phyloP scores from a whole-genome alignment of 192 early-diverging fungal species.

The Entomortierella chlamydospora region DNA sequence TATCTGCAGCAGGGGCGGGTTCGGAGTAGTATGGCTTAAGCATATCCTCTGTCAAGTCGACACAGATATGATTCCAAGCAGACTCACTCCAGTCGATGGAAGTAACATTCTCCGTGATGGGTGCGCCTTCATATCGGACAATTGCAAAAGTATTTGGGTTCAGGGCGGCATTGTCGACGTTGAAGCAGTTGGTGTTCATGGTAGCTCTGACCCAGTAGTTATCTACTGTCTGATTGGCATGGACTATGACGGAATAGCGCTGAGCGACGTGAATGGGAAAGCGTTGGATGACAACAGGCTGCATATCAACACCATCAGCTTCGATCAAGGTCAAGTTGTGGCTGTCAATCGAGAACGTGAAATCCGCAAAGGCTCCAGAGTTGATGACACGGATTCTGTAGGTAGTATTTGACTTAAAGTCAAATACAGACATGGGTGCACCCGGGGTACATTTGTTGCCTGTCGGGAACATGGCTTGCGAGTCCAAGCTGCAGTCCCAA shows the following conservation, averaged over 20 bases:
- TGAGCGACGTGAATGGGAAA: slow-evolving; percentile 56
- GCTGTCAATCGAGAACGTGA: slow-evolving; percentile 56
- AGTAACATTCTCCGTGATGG: slow-evolving; percentile 9
- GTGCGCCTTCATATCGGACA: slow-evolving; percentile 54
- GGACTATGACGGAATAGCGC: slow-evolving; percentile 57
- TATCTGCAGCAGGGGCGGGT: slow-evolving; percentile 5
- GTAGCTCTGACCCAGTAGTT: slow-evolving; percentile 56
- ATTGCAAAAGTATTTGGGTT: slow-evolving; percentile 33
- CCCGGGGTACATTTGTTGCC: slow-evolving; percentile 20
- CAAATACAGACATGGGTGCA: slow-evolving; percentile 22
- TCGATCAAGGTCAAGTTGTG: slow-evolving; percentile 54
- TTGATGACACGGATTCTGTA: slow-evolving; percentile 55
- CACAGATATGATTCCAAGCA: slow-evolving; percentile 16
- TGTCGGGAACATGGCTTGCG: slow-evolving; percentile 19
- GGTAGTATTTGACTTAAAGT: slow-evolving; percentile 23
- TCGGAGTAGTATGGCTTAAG: slow-evolving; percentile 33
- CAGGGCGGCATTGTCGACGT: slow-evolving; percentile 23
- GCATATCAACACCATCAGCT: slow-evolving; percentile 49
- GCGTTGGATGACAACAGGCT: slow-evolving; percentile 39
- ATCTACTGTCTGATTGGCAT: slow-evolving; percentile 54
- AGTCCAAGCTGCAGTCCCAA: slow-evolving; percentile 28
- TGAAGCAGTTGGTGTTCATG: slow-evolving; percentile 53
- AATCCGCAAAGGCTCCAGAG: slow-evolving; percentile 33
- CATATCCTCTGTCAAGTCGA: slow-evolving; percentile 28
- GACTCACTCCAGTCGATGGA: slow-evolving; percentile 30